Percentiles rank a stretch among this genome's conserved stretches.
Evolutionary conservation across 116 monocot species (phyloP).

Genomic region (Iris pallida): DNA sequence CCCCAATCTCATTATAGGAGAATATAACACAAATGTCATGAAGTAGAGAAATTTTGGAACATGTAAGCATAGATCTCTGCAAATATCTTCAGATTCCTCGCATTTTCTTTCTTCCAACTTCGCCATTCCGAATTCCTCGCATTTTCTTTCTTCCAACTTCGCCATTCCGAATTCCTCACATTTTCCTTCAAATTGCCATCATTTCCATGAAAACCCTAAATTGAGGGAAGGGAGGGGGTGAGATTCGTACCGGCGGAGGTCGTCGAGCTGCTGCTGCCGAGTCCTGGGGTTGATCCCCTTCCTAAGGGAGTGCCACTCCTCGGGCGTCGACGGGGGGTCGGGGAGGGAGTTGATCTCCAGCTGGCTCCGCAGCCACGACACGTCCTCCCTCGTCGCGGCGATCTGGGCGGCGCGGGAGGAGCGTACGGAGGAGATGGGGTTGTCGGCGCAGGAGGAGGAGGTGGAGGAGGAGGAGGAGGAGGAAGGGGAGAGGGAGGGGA

Average conservation of each 20-base stretch:
- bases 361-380: constrained; percentile 61
- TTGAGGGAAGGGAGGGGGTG: neutral
- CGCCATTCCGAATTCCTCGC: too few relatives aligned
- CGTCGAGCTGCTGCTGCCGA: constrained; percentile 67
- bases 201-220: neutral
- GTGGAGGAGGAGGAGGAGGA: constrained; percentile 16
- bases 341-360: constrained; percentile 44
- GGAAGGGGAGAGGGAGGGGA: constrained; percentile 19
- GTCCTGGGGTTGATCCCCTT: constrained; percentile 94
- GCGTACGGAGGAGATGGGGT: constrained; percentile 1
- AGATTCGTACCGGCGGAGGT: constrained; percentile 33
- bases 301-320: constrained; percentile 54
- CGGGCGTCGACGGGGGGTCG: constrained; percentile 43
- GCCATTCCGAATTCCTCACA: neutral
- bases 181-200: neutral
- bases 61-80: too few relatives aligned
- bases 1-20: too few relatives aligned
- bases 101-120: too few relatives aligned
- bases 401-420: constrained; percentile 13
- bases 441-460: constrained; percentile 8
- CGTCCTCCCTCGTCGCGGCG: constrained; percentile 41
- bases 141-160: too few relatives aligned
- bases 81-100: neutral
- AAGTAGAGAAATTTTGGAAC: too few relatives aligned
- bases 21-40: too few relatives aligned